A percentile compares a stretch with the other conserved stretches of the same genome.
Evolutionary conservation across 2,329 filamentous ascomycete genomes (phyloP).

Genomic region (Venturiaceae sp.): DNA sequence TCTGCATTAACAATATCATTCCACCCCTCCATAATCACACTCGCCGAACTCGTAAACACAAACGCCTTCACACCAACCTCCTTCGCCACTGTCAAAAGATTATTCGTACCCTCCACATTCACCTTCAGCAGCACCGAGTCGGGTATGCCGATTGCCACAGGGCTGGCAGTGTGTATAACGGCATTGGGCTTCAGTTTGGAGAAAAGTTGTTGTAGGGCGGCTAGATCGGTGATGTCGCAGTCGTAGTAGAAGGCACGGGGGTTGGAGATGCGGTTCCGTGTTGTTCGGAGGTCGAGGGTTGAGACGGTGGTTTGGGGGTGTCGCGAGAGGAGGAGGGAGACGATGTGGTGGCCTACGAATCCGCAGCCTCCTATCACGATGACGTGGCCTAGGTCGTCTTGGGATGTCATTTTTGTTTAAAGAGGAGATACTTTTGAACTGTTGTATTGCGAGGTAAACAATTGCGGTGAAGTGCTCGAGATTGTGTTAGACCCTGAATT

Average conservation of each 20-base stretch:
- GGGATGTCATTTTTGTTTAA: neutral
- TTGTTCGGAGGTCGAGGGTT: constrained; percentile 21
- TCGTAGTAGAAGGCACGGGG: constrained; percentile 22
- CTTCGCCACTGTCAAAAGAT: constrained; percentile 65
- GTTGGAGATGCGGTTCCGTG: constrained; percentile 9
- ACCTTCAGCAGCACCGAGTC: constrained; percentile 59
- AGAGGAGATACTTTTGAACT: no score
- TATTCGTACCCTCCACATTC: constrained; percentile 78
- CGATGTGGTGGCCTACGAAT: constrained; percentile 33
- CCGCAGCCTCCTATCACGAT: constrained; percentile 38
- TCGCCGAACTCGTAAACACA: constrained; percentile 85
- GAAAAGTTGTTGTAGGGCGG: constrained; percentile 38
- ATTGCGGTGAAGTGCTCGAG: no score
- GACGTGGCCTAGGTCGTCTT: constrained; percentile 15
- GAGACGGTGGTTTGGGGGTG: constrained; percentile 29
- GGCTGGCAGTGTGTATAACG: constrained; percentile 76
- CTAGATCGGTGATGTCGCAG: constrained; percentile 27
- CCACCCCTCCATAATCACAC: constrained; percentile 46
- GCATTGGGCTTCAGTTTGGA: constrained; percentile 63
- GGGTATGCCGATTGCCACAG: constrained; percentile 22
- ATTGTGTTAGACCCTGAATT: no score
- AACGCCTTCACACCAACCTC: constrained; percentile 65
- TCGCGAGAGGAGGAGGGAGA: constrained; percentile 18
- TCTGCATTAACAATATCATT: constrained; percentile 8
- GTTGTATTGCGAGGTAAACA: no score